Evolutionary conservation across 2,329 filamentous ascomycete species (phyloP), one percentile per base, ranked within the genome.

Genomic region (Macrophomina phaseolina): DNA sequence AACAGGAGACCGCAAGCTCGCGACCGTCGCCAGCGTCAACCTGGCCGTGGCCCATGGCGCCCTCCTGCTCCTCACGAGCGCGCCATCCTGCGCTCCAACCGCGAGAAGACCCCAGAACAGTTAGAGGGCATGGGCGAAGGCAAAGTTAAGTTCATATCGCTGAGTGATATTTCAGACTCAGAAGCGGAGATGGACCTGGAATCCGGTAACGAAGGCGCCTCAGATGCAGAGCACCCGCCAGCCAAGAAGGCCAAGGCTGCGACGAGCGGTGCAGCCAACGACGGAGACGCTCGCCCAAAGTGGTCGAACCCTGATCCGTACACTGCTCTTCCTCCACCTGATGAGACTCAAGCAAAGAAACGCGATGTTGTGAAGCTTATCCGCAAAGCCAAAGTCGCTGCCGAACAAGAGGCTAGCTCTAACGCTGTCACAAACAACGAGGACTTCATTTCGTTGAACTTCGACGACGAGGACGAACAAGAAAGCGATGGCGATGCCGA

Each of bases 241-340:
- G 67, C 55, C 68, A 72, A 60, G 78, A 78, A 68, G 66, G 68
- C 40, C 70, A 73, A 61, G 71, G 71, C 16, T 68, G 69, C 16
- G 64, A 70, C 30, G 62, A 68, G 23, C 67, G 56, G 62, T 72
- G 71, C 46, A 69, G 71, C 40, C 30, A 51, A 65, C 61, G 76
- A 77, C 63, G 74, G 75, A 68, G 68, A 79, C 51, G 76, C 74
- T 6, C 75, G 76, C 5, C 93, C 93, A 3, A 93, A 91, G 77
- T 98, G 94, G 94, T 97, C 93, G 4, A 98, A 98, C 72, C 94
- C 94, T 3, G 94, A 98, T 76, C 93, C 94, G 0, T 97, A 98
- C 78, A 97, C 92, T 5, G 91, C 88, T 2, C 83, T 97, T 9
- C 94, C 94, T 8, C 93, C 93, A 6, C 87, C 89, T 0, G 91